Evolutionary conservation across 306 rosid species (phyloP).

Genomic region (Carpinus viminea): DNA sequence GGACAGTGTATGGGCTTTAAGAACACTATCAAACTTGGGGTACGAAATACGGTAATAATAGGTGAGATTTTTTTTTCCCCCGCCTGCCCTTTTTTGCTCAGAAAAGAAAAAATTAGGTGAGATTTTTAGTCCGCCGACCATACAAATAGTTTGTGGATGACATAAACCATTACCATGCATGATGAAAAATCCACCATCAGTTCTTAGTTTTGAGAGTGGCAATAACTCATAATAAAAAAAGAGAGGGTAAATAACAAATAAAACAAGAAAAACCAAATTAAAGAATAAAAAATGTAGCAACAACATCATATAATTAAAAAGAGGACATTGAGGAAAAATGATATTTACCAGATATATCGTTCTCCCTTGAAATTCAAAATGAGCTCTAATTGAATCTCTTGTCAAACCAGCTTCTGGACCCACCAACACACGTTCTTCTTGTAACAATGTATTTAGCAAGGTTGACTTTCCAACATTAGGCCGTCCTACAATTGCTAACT

Average conservation of each 20-base stretch:
- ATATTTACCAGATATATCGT: conserved; percentile 65
- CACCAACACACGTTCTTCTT: conserved; percentile 91
- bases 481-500: conserved; percentile 94
- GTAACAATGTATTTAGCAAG: conserved; percentile 77
- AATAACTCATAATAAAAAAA: background rate
- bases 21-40: background rate
- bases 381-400: conserved; percentile 91
- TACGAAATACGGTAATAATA: background rate
- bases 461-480: conserved; percentile 98
- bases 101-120: background rate
- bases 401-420: conserved; percentile 98
- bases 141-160: background rate
- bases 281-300: background rate
- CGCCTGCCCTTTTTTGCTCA: no score
- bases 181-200: background rate
- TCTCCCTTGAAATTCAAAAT: conserved; percentile 87
- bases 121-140: background rate
- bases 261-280: background rate
- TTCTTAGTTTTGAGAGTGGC: background rate
- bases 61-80: background rate
- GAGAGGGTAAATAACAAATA: background rate
- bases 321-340: background rate
- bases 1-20: background rate
- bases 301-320: conserved; percentile 1
- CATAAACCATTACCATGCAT: conserved; percentile 1